Evolutionary conservation across 2,329 filamentous ascomycete genomes (phyloP), one percentile per base, ranked within the genome.

Genomic region (Bisporella sp.): DNA sequence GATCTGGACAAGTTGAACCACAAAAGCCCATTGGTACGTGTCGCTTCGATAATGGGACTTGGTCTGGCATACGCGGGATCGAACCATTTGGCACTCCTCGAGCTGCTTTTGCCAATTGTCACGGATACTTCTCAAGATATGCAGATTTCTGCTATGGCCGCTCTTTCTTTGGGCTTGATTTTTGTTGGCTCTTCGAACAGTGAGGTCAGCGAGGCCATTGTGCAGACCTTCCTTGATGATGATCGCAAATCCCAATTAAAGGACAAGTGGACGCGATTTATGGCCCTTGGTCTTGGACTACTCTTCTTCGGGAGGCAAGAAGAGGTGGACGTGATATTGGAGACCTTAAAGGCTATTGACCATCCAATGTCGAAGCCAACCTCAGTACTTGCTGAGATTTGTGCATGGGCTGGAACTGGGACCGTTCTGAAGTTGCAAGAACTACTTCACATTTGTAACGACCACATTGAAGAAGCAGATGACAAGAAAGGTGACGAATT

Each of bases 291-390:
- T 57, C 78, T 99, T 55, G 93, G 92, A 1, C 78, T 99, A 30
- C 77, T 99, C 31, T 99, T 90, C 78, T 97, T 99, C 62, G 93
- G 93, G 39, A 85, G 89, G 57, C 93, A 99, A 70, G 93, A 99
- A 69, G 92, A 97, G 68, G 93, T 97, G n/a, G 93, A 99, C 63
- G 92, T 97, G 51, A 91, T 97, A 58, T 73, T 97, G 32, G 93
- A 99, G 72, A 96, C 93, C 0, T 78, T 99, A 50, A 99, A 97
- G 75, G 93, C 88, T 30, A 90, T 97, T 48, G 91, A 97, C 57
- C 92, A 97, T 66, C 92, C 93, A 29, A 95, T 96, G 84, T 89
- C 91, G 21, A 93, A 93, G 71, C 88, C 93, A n/a, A 96, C 92
- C 1, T 87, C 89, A 1, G 89, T 97, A 5, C 79, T 99, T 54